phyloP scores from a whole-genome alignment of 1,284 basidiomycete genomes.

The Leccinum ponderosum region DNA sequence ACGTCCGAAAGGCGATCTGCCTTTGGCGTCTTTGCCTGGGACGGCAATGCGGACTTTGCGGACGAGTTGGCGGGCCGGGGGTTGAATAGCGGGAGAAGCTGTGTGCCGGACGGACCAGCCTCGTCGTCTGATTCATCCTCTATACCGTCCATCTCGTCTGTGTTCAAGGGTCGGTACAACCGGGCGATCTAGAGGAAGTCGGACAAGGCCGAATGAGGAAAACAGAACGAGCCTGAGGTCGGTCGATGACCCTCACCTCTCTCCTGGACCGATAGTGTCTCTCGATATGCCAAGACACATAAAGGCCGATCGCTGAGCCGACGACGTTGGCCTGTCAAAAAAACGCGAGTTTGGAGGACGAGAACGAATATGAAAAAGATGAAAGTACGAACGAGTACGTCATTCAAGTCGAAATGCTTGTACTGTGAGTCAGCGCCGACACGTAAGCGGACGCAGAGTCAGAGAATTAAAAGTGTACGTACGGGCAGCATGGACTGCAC shows the following conservation, averaged over 20 bases:
- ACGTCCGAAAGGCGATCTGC: constrained; percentile 52
- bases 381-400: constrained; percentile 60
- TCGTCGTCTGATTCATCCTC: constrained; percentile 55
- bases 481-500: constrained; percentile 84
- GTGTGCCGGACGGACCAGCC: constrained; percentile 41
- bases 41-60: constrained; percentile 14
- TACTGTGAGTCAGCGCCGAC: constrained; percentile 42
- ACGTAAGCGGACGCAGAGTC: background rate
- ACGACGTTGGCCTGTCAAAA: constrained; percentile 73
- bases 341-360: background rate
- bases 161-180: constrained; percentile 68
- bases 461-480: constrained; percentile 1
- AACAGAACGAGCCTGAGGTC: background rate
- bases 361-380: background rate
- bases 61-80: constrained; percentile 20
- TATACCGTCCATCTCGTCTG: constrained; percentile 50
- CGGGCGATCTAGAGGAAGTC: constrained; percentile 57
- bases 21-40: constrained; percentile 31
- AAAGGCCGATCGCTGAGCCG: constrained; percentile 74
- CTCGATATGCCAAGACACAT: constrained; percentile 66
- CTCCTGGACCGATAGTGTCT: constrained; percentile 72
- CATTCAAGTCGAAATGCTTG: constrained; percentile 78
- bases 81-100: constrained; percentile 56
- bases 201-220: background rate
- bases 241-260: constrained; percentile 49